These are phyloP conservation scores for Trifolium pratense DNA, from an alignment of 306 rosid genomes.

Conservation along the genomic window DNA sequence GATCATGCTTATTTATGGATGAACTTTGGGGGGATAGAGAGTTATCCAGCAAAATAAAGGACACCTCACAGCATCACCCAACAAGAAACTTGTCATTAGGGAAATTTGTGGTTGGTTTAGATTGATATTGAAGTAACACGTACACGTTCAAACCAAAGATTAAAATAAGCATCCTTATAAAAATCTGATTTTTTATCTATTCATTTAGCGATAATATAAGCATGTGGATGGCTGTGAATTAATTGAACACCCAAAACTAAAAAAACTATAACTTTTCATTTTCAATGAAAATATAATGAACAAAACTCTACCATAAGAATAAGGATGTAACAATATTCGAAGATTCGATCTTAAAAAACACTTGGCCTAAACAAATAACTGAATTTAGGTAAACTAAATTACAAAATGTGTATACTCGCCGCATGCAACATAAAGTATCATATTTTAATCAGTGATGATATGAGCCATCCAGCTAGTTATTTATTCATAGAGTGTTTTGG, in stretches of 20 bases:
- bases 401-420: neutral
- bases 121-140: too few relatives aligned
- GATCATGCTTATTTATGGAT: too few relatives aligned
- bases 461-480: neutral
- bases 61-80: too few relatives aligned
- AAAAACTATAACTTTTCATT: slow-evolving; percentile 1
- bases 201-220: neutral
- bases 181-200: too few relatives aligned
- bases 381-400: slow-evolving; percentile 22
- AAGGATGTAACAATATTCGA: slow-evolving; percentile 9
- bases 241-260: neutral
- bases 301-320: neutral
- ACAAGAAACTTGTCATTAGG: too few relatives aligned
- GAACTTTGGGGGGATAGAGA: too few relatives aligned
- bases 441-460: slow-evolving; percentile 29
- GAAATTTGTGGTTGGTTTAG: too few relatives aligned
- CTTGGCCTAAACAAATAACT: slow-evolving; percentile 20
- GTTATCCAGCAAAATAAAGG: too few relatives aligned
- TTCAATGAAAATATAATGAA: neutral
- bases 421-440: slow-evolving; percentile 10
- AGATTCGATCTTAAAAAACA: slow-evolving; percentile 16
- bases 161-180: too few relatives aligned
- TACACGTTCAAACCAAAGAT: too few relatives aligned
- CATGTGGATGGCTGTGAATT: neutral
- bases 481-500: slow-evolving; percentile 78